A percentile compares a stretch with the other conserved stretches of the same genome.
Conservation (phyloP, 1,284 basidiomycete species). For the Gomphus sp. region DNA sequence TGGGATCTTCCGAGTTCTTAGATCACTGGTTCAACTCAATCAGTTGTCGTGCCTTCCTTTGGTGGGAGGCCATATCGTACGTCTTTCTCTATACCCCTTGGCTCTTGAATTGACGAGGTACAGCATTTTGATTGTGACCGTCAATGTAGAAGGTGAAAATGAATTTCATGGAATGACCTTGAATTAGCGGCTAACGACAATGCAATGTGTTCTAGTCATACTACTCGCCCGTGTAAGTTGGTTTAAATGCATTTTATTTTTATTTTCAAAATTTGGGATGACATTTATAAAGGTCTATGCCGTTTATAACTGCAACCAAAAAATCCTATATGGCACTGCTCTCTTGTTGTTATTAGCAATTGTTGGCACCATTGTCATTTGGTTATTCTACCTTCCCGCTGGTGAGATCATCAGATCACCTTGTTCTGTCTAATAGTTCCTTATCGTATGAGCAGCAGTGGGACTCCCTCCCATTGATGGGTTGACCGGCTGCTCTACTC, state of each 20-base stretch:
- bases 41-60: not conserved
- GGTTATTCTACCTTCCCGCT: no score
- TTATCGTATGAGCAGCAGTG: not conserved
- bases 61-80: not conserved
- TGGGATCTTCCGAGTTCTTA: not conserved
- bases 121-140: not conserved
- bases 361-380: not conserved
- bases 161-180: not conserved
- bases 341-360: conserved; percentile 3
- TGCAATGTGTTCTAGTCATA: not conserved
- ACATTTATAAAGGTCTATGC: conserved; percentile 13
- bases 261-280: not conserved
- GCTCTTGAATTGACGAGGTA: not conserved
- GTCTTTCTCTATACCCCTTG: not conserved
- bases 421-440: not conserved
- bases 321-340: conserved; percentile 5
- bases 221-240: not conserved
- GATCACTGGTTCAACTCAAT: not conserved
- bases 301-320: conserved; percentile 13
- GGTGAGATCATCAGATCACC: not conserved
- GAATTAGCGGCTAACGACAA: not conserved
- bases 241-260: no score
- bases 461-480: not conserved
- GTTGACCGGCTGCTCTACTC: not conserved
- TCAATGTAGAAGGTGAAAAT: not conserved